These are phyloP conservation scores for Magnolia sinica DNA, from an alignment of 164 flowering plant genomes.

Conservation along the genomic window DNA sequence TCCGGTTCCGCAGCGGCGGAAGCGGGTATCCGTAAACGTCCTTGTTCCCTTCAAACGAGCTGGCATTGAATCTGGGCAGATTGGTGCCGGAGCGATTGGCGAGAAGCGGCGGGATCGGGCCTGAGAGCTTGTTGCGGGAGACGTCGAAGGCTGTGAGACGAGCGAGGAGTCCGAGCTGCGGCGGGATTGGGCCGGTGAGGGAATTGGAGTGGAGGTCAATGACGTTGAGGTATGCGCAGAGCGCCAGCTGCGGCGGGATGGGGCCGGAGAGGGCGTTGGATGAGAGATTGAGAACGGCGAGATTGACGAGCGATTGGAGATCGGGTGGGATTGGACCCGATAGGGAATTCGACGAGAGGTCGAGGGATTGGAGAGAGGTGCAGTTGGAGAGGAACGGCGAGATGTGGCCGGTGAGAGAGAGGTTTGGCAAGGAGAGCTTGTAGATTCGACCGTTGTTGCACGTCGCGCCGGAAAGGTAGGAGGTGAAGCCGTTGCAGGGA, in stretches of 20 bases:
- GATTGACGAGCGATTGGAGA: constrained; percentile 66
- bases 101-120: constrained; percentile 49
- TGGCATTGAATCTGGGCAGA: constrained; percentile 65
- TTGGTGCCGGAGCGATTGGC: constrained; percentile 58
- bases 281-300: constrained; percentile 91
- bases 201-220: constrained; percentile 76
- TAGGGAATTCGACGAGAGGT: constrained; percentile 75
- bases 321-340: constrained; percentile 80
- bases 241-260: constrained; percentile 68
- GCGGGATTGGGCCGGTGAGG: constrained; percentile 74
- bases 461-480: constrained; percentile 73
- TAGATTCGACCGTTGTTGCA: constrained; percentile 97
- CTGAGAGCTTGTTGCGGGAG: constrained; percentile 61
- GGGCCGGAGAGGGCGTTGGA: constrained; percentile 57
- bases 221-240: constrained; percentile 82
- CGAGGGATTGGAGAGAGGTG: constrained; percentile 86
- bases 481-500: constrained; percentile 82
- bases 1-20: constrained; percentile 42
- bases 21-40: constrained; percentile 88
- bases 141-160: constrained; percentile 81
- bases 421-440: constrained; percentile 71
- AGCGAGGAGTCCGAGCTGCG: constrained; percentile 56
- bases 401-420: constrained; percentile 66
- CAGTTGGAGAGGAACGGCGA: constrained; percentile 85
- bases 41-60: constrained; percentile 70